These are phyloP conservation scores for Lachnellula willkommii DNA, from an alignment of 2,329 filamentous ascomycete species.

Conservation along the genomic window DNA sequence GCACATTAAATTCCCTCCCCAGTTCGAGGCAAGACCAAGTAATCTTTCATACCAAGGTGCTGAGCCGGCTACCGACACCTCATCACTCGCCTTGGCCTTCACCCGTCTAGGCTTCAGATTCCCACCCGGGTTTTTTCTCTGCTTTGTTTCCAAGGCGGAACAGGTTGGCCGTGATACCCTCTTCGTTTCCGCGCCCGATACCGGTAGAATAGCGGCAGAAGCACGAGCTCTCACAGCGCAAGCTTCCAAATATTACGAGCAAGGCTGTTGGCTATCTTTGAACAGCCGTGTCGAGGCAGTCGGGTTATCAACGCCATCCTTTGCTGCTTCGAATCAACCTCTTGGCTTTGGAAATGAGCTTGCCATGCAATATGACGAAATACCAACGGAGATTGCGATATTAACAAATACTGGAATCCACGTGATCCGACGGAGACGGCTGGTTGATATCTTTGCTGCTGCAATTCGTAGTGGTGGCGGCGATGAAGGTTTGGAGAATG, in stretches of 20 bases:
- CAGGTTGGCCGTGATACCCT: slow-evolving; percentile 59
- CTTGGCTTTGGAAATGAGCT: slow-evolving; percentile 90
- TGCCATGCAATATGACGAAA: slow-evolving; percentile 88
- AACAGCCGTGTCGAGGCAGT: slow-evolving; percentile 71
- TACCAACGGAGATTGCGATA: slow-evolving; percentile 78
- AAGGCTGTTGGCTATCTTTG: slow-evolving; percentile 73
- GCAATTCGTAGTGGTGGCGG: slow-evolving; percentile 68
- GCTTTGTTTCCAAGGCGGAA: slow-evolving; percentile 64
- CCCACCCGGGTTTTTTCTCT: slow-evolving; percentile 85
- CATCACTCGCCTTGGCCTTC: slow-evolving; percentile 43
- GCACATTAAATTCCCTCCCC: slow-evolving; percentile 88
- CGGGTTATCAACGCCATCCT: slow-evolving; percentile 68
- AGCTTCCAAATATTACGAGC: slow-evolving; percentile 59
- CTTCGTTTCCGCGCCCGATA: slow-evolving; percentile 83
- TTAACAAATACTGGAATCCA: slow-evolving; percentile 89
- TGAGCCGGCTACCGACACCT: slow-evolving; percentile 28
- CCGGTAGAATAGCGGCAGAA: slow-evolving; percentile 69
- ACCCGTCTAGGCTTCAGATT: slow-evolving; percentile 57
- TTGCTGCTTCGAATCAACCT: slow-evolving; percentile 61
- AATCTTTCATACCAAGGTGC: slow-evolving; percentile 20
- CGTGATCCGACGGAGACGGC: slow-evolving; percentile 71
- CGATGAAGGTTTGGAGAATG: slow-evolving; percentile 73
- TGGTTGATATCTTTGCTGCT: slow-evolving; percentile 88
- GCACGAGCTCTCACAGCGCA: slow-evolving; percentile 34
- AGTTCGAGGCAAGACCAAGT: slow-evolving; percentile 28